A percentile compares a stretch with the other conserved stretches of the same genome.
These are phyloP conservation scores for Rhazya stricta DNA, from an alignment of 257 asterid species.

Conservation along the genomic window DNA sequence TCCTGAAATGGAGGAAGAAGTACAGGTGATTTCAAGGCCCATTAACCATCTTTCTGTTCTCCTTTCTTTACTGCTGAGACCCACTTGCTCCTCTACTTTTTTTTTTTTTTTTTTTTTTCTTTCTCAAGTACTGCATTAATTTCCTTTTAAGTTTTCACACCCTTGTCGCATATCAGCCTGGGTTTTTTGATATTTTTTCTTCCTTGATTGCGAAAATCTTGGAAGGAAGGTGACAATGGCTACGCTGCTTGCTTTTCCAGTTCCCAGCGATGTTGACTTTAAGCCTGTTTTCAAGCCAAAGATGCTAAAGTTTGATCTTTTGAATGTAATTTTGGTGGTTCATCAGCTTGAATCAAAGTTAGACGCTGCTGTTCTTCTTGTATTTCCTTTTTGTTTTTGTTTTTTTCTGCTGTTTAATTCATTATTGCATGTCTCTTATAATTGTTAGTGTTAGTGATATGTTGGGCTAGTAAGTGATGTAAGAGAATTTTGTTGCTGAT, in stretches of 20 bases:
- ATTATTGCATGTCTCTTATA: background rate
- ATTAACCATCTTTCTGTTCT: background rate
- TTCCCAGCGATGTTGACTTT: background rate
- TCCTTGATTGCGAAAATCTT: background rate
- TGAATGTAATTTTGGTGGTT: background rate
- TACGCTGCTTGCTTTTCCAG: background rate
- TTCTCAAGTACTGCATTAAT: background rate
- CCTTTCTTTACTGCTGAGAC: background rate
- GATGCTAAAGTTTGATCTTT: conserved; percentile 10
- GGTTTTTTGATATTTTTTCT: conserved; percentile 7
- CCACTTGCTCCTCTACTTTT: background rate
- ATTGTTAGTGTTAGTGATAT: background rate
- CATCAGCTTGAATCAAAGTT: conserved; percentile 13
- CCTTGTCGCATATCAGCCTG: conserved; percentile 1
- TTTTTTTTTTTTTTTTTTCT: background rate
- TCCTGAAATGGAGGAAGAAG: conserved; percentile 16
- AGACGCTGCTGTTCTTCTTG: conserved; percentile 11
- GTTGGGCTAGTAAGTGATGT: background rate
- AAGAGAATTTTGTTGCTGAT: background rate
- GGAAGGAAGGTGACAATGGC: background rate
- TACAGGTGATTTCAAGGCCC: background rate
- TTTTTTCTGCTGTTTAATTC: background rate
- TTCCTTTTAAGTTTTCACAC: background rate
- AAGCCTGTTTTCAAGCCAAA: conserved; percentile 11
- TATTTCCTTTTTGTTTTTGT: background rate